Percentiles rank a stretch among this genome's conserved stretches.
Evolutionary conservation across 768 basidiomycete genomes (phyloP).

Genomic region (Tremella mesenterica): DNA sequence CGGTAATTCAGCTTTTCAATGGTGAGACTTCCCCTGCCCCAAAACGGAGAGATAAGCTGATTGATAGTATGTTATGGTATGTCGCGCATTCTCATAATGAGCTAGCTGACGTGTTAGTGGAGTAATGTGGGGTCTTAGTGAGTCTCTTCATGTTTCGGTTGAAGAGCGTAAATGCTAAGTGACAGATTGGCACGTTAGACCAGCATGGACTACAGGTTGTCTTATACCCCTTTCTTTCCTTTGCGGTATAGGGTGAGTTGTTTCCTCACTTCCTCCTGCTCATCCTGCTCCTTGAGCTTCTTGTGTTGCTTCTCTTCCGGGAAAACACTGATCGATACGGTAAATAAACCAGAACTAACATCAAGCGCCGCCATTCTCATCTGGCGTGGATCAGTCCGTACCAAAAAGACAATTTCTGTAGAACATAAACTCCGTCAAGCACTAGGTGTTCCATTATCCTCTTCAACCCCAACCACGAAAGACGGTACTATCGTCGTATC

Average conservation of each 20-base stretch:
- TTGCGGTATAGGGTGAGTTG: constrained; percentile 55
- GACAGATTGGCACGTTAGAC: constrained; percentile 35
- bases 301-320: too few relatives aligned
- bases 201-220: constrained; percentile 49
- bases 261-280: background rate
- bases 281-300: too few relatives aligned
- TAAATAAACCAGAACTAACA: too few relatives aligned
- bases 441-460: constrained; percentile 30
- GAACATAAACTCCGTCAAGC: constrained; percentile 36
- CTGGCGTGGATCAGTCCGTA: constrained; percentile 53
- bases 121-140: background rate
- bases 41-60: background rate
- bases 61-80: constrained; percentile 8
- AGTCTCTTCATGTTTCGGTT: background rate
- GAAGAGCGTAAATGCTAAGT: background rate
- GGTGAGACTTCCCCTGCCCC: constrained; percentile 17
- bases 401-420: constrained; percentile 36
- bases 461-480: background rate
- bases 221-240: constrained; percentile 67
- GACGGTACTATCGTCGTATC: background rate
- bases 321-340: too few relatives aligned
- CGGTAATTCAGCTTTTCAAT: constrained; percentile 72
- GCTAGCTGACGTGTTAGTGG: constrained; percentile 44
- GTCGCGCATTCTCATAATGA: constrained; percentile 65
- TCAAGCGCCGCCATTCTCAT: constrained; percentile 58